Evolutionary conservation across 139 green algal species (phyloP), one percentile per base, ranked within the genome.

Genomic region (Haematococcus lacustris): DNA sequence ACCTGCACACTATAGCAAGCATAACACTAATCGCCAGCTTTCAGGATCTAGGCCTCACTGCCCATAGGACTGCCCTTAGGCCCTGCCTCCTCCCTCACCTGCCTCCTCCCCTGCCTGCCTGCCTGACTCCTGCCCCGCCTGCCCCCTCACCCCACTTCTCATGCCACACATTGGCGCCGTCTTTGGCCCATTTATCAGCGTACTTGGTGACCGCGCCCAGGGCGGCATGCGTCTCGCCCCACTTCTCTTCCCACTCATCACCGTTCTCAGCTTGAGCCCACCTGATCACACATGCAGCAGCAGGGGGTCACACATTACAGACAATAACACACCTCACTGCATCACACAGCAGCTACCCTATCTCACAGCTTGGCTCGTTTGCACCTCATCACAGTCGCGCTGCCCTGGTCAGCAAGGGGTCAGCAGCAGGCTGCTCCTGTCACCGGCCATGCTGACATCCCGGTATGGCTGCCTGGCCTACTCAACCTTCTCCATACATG

Each of bases 241-340:
- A 97, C 83, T 91, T 91, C 83, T 97, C 90, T 82, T 94, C 90
- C 91, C 91, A 97, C 76, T 95, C 90, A 41, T 92, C 82, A 28
- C 80, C 3, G 75, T 78, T 73, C 57, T 69, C 73, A n/a, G 72
- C 71, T 26, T 71, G 71, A 0, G 77, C 78, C 75, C 80, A 80
- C 75, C 80, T 85, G 75, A n/a, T 2, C 50, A 35, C 4, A 13
- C 5, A 32, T 7, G 28, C 13, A 30, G 5, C 13, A 65, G 57
- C 13, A 30, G 57, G 57, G 32, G 57, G 32, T 7, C 13, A 9
- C 57, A 23, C 26, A 5, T 35, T 30, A 70, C 60, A 71, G 38
- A 76, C 17, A 5, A 3, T 23, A 28, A 38, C 38, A 32, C 66
- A 71, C 32, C 38, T 71, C 38, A 39, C 7, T 60, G 38, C 17